Percentiles rank a stretch among this genome's conserved stretches.
Conservation (phyloP, 495 filamentous ascomycete genomes). For the Neurospora hispaniola region DNA sequence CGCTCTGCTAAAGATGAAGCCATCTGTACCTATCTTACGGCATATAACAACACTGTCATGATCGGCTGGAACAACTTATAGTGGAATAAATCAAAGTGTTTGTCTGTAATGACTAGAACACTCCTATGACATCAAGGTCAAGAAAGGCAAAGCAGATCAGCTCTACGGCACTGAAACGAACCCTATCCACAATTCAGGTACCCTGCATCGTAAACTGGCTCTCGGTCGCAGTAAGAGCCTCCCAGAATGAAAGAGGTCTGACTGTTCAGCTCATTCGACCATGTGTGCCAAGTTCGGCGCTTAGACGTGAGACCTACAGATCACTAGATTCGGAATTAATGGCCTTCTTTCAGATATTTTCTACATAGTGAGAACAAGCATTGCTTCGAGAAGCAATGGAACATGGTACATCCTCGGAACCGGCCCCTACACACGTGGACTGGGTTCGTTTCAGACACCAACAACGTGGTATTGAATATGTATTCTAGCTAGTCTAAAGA, state of each 20-base stretch:
- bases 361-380: neutral
- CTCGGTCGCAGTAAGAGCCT: neutral
- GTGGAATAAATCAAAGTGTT: neutral
- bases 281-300: neutral
- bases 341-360: no score
- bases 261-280: neutral
- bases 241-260: neutral
- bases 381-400: neutral
- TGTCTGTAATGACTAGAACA: neutral
- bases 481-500: neutral
- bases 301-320: neutral
- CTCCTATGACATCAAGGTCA: neutral
- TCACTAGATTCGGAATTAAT: no score
- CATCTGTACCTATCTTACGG: neutral
- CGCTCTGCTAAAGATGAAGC: neutral
- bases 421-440: neutral
- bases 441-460: neutral
- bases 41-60: neutral
- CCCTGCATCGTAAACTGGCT: neutral
- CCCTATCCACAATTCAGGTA: neutral
- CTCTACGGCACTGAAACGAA: neutral
- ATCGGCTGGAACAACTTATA: neutral
- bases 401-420: neutral
- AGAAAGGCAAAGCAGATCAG: neutral
- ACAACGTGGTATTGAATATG: neutral